A percentile compares a stretch with the other conserved stretches of the same genome.
Evolutionary conservation across 352 stramenopile species (phyloP).

Genomic region (Globisporangium mamillatum): DNA sequence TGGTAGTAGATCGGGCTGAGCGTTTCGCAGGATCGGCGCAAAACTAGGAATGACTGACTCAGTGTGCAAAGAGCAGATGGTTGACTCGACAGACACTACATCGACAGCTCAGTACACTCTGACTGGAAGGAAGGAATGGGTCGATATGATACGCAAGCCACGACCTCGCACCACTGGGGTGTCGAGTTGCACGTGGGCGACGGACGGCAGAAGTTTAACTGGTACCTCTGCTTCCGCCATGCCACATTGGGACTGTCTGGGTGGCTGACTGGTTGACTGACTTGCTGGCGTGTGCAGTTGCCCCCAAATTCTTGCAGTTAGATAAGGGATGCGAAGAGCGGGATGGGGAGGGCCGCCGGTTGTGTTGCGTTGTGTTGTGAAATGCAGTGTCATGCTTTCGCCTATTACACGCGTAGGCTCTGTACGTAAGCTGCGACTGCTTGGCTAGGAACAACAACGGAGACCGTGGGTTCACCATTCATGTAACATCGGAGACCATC

Average conservation of each 20-base stretch:
- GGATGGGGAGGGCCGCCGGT: neutral
- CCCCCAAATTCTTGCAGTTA: neutral
- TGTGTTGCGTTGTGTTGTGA: neutral
- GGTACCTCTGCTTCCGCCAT: slow-evolving; percentile 8
- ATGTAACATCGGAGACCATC: neutral
- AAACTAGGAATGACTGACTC: slow-evolving; percentile 4
- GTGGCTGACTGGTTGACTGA: neutral
- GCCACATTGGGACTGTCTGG: neutral
- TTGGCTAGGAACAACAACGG: neutral
- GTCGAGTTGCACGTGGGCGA: neutral
- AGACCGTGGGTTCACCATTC: neutral
- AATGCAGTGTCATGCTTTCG: neutral
- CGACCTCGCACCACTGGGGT: neutral
- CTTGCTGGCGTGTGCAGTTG: slow-evolving; percentile 3
- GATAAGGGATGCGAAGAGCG: neutral
- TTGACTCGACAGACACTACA: neutral
- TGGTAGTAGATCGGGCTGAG: neutral
- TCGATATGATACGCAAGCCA: too few species aligned
- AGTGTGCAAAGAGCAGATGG: neutral
- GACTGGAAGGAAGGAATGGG: too few species aligned
- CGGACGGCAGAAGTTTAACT: neutral
- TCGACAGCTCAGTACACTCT: too few species aligned
- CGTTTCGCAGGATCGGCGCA: neutral
- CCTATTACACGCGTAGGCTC: neutral
- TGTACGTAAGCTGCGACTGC: neutral